A percentile compares a stretch with the other conserved stretches of the same genome.
phyloP scores from a whole-genome alignment of 139 green algal species.

The Closterium sp. region DNA sequence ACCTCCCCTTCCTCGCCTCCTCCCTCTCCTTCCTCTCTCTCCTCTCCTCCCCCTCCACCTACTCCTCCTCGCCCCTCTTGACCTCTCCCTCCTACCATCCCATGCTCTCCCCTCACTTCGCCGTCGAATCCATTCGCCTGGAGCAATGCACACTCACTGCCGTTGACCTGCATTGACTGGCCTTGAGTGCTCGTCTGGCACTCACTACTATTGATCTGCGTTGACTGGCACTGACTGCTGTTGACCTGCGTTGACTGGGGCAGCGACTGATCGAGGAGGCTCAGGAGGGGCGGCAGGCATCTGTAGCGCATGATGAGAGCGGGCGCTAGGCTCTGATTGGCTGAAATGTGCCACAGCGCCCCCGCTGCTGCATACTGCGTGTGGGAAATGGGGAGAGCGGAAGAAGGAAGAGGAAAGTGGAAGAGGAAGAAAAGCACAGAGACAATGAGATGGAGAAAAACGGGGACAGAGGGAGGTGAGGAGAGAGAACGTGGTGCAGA shows the following conservation, averaged over 20 bases:
- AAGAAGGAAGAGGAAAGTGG: neutral
- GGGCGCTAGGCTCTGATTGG: neutral
- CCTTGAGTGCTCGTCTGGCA: too few relatives aligned
- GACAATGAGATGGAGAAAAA: neutral
- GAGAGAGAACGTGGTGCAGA: too few relatives aligned
- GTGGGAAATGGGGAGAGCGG: too few relatives aligned
- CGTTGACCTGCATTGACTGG: neutral
- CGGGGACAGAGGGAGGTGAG: too few relatives aligned
- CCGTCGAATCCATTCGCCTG: too few relatives aligned
- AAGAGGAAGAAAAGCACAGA: neutral
- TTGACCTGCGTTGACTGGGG: neutral
- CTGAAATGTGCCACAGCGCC: neutral
- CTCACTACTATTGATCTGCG: neutral
- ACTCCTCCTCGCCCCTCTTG: neutral
- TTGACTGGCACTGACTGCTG: neutral
- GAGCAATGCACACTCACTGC: too few relatives aligned
- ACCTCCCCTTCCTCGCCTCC: too few relatives aligned
- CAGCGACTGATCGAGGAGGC: neutral
- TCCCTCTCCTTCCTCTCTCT: too few relatives aligned
- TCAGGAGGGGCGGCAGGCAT: neutral
- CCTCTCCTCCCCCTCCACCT: neutral
- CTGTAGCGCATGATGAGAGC: neutral
- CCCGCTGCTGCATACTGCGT: neutral
- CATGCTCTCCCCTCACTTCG: neutral
- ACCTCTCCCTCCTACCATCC: neutral